Conservation (phyloP, 169 alveolate species). For the Cryptosporidium xiaoi region DNA sequence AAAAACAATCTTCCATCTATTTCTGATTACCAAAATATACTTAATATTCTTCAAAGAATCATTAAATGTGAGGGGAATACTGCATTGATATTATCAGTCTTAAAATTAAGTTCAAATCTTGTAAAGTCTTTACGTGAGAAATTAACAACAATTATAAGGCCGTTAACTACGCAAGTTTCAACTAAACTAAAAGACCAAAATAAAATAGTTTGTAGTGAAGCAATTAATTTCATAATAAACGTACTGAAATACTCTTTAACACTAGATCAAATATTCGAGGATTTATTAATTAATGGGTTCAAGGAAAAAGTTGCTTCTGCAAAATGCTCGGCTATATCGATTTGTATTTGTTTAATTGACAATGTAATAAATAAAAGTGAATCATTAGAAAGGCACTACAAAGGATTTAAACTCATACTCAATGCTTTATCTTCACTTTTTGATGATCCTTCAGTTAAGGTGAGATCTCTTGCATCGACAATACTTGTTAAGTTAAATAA, state of each 20-base stretch:
- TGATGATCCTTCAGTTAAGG: constrained; percentile 58
- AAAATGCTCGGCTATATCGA: constrained; percentile 68
- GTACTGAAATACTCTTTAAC: constrained; percentile 15
- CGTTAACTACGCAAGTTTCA: constrained; percentile 32
- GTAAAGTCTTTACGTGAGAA: constrained; percentile 32
- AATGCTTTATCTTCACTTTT: constrained; percentile 46
- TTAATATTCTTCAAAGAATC: constrained; percentile 37
- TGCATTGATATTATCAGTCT: constrained; percentile 44
- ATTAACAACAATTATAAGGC: constrained; percentile 33
- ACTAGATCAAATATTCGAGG: constrained; percentile 61
- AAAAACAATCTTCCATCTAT: constrained; percentile 15
- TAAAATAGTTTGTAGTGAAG: constrained; percentile 40
- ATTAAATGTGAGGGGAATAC: constrained; percentile 55
- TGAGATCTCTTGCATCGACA: constrained; percentile 47
- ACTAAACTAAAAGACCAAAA: constrained; percentile 61
- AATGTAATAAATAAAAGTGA: constrained; percentile 7
- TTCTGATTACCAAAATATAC: constrained; percentile 39
- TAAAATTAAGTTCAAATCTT: constrained; percentile 20
- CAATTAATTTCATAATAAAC: constrained; percentile 16
- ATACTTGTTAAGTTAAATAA: constrained; percentile 33
- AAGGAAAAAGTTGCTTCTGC: constrained; percentile 52
- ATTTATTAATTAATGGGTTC: constrained; percentile 24
- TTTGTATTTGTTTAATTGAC: constrained; percentile 46
- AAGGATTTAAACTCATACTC: constrained; percentile 46
- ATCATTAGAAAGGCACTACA: constrained; percentile 26